These are phyloP conservation scores for Boletus mariae DNA, from an alignment of 1,284 basidiomycete genomes.

Conservation along the genomic window DNA sequence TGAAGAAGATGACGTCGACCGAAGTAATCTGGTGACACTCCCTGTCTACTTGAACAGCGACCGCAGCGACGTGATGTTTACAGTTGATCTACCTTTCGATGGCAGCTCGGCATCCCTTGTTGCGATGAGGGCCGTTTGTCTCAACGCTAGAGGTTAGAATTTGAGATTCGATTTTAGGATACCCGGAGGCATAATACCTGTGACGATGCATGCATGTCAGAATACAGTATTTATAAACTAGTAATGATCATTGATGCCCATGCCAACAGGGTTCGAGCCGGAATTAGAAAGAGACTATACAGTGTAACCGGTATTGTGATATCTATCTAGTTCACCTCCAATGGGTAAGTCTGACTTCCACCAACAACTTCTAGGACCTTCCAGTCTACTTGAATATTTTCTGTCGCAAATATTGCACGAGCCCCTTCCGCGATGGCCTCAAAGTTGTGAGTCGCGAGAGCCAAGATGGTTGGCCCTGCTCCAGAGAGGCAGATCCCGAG, in stretches of 20 bases:
- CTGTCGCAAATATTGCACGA: constrained; percentile 65
- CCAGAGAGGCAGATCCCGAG: constrained; percentile 97
- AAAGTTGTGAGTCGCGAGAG: constrained; percentile 86
- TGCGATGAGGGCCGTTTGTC: constrained; percentile 76
- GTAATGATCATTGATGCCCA: constrained; percentile 18
- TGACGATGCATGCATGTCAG: constrained; percentile 10
- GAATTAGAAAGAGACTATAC: too few species aligned
- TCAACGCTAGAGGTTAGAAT: constrained; percentile 64
- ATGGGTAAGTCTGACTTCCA: constrained; percentile 39
- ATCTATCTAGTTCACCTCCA: constrained; percentile 17
- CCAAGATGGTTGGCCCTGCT: constrained; percentile 96
- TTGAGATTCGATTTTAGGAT: constrained; percentile 11
- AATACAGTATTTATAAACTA: constrained; percentile 13
- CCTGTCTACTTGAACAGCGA: constrained; percentile 93
- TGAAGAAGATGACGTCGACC: constrained; percentile 36
- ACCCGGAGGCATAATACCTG: constrained; percentile 24
- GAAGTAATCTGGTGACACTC: constrained; percentile 59
- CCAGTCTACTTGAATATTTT: constrained; percentile 81
- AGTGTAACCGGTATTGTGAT: not conserved
- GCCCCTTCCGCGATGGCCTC: constrained; percentile 83
- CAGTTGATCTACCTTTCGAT: constrained; percentile 76
- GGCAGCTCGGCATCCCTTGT: constrained; percentile 60
- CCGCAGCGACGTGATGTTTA: constrained; percentile 86
- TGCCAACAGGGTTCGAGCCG: not conserved
- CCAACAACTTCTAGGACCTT: constrained; percentile 65